Conservation (phyloP, 2,329 filamentous ascomycete species). For the Penicillium carneum region DNA sequence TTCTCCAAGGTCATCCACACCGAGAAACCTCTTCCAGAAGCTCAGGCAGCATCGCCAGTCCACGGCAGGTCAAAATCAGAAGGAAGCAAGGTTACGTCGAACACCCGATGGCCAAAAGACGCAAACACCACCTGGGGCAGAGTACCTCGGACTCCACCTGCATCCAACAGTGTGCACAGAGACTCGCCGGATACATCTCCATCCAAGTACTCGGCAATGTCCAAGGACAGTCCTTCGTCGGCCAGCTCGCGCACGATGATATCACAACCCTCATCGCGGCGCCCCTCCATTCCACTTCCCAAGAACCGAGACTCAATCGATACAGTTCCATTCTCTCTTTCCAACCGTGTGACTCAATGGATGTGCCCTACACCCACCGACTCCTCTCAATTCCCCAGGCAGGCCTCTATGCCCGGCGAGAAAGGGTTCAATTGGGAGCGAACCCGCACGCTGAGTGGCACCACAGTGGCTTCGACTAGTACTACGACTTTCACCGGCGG, state of each 20-base stretch:
- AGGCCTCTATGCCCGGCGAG: slow-evolving; percentile 27
- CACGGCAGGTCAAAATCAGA: slow-evolving; percentile 25
- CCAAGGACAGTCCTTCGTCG: slow-evolving; percentile 24
- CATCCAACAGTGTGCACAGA: not conserved
- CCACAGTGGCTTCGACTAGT: slow-evolving; percentile 42
- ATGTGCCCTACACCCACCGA: slow-evolving; percentile 37
- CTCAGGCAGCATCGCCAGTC: slow-evolving; percentile 13
- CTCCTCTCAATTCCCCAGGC: slow-evolving; percentile 15
- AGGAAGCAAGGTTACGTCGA: slow-evolving; percentile 19
- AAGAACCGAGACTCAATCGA: slow-evolving; percentile 28
- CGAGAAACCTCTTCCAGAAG: slow-evolving; percentile 8
- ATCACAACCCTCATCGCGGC: slow-evolving; percentile 34
- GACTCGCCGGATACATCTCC: slow-evolving; percentile 4
- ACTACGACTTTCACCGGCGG: slow-evolving; percentile 35
- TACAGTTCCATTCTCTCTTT: slow-evolving; percentile 29
- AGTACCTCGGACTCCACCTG: slow-evolving; percentile 21
- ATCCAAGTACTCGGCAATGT: slow-evolving; percentile 14
- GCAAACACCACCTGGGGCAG: slow-evolving; percentile 6
- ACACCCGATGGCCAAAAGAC: slow-evolving; percentile 13
- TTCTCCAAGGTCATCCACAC: slow-evolving; percentile 38
- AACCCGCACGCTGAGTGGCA: slow-evolving; percentile 47
- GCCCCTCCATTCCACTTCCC: slow-evolving; percentile 32
- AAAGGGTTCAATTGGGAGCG: slow-evolving; percentile 37
- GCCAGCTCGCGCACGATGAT: slow-evolving; percentile 34
- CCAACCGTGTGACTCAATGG: slow-evolving; percentile 44